A percentile compares a stretch with the other conserved stretches of the same genome.
Evolutionary conservation across 1,139 yeast species (phyloP).

Genomic region (Yamadazyma dendronema): DNA sequence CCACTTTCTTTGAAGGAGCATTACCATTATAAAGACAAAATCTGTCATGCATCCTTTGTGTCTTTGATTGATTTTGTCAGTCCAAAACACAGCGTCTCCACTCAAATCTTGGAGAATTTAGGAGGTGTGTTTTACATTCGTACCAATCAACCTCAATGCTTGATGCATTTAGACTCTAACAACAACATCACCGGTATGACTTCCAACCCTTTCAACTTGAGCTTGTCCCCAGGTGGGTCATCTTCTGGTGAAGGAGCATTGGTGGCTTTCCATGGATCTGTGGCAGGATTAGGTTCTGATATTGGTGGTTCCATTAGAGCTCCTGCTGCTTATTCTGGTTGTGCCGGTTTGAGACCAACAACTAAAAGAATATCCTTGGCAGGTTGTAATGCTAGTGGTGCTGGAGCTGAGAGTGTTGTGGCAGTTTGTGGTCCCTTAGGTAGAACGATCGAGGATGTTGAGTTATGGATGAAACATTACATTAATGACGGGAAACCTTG

Average conservation of each 20-base stretch:
- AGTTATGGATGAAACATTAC: slow-evolving; percentile 55
- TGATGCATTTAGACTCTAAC: slow-evolving; percentile 46
- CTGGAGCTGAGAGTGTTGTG: slow-evolving; percentile 55
- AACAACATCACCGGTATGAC: slow-evolving; percentile 41
- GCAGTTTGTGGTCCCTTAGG: slow-evolving; percentile 65
- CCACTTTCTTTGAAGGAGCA: slow-evolving; percentile 50
- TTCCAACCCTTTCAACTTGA: slow-evolving; percentile 38
- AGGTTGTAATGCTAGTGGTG: slow-evolving; percentile 52
- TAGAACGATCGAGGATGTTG: slow-evolving; percentile 60
- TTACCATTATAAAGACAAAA: slow-evolving; percentile 52
- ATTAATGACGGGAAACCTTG: slow-evolving; percentile 68
- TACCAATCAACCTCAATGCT: slow-evolving; percentile 46
- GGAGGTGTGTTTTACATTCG: slow-evolving; percentile 64
- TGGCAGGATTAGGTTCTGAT: slow-evolving; percentile 71
- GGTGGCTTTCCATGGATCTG: slow-evolving; percentile 61
- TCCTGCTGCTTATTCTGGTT: slow-evolving; percentile 72
- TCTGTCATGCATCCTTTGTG: slow-evolving; percentile 65
- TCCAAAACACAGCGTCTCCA: slow-evolving; percentile 47
- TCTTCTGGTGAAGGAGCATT: slow-evolving; percentile 78
- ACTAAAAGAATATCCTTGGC: slow-evolving; percentile 52
- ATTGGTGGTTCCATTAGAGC: slow-evolving; percentile 77
- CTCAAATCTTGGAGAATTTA: slow-evolving; percentile 51
- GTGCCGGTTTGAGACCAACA: slow-evolving; percentile 67
- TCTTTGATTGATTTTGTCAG: slow-evolving; percentile 50
- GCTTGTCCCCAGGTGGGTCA: slow-evolving; percentile 56